These are phyloP conservation scores for Paragyromitra xinjiangensis DNA, from an alignment of 495 filamentous ascomycete genomes.

Conservation along the genomic window DNA sequence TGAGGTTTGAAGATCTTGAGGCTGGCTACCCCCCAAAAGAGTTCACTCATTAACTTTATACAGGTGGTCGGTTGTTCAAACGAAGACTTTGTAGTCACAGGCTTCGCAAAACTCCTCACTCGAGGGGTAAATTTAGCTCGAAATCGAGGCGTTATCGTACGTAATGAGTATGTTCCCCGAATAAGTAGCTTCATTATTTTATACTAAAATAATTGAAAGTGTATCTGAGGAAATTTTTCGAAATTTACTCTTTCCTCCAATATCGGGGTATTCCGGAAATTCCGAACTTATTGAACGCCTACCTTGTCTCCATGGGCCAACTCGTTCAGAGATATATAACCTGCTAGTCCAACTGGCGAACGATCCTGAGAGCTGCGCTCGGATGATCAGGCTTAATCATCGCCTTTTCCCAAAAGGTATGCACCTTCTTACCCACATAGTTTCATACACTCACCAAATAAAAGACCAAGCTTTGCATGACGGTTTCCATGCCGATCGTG, in stretches of 20 bases:
- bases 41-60: constrained; percentile 7
- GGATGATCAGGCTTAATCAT: constrained; percentile 50
- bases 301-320: constrained; percentile 54
- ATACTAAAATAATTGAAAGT: constrained; percentile 32
- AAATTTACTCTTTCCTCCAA: constrained; percentile 52
- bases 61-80: constrained; percentile 56
- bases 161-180: constrained; percentile 45
- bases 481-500: constrained; percentile 62
- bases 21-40: neutral
- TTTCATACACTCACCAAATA: constrained; percentile 26
- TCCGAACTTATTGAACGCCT: constrained; percentile 47
- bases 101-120: constrained; percentile 51
- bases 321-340: constrained; percentile 52
- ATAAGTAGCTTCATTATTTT: neutral
- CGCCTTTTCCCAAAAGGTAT: constrained; percentile 54
- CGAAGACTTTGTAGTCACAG: constrained; percentile 55
- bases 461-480: constrained; percentile 49
- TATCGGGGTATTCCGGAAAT: constrained; percentile 31
- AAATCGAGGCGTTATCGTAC: constrained; percentile 27
- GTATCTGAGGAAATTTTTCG: constrained; percentile 49
- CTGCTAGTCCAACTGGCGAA: constrained; percentile 47
- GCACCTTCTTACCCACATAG: neutral
- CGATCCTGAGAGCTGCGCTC: constrained; percentile 46
- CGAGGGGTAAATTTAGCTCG: constrained; percentile 47
- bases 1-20: constrained; percentile 41